A percentile compares a stretch with the other conserved stretches of the same genome.
These are phyloP conservation scores for Globisporangium irregulare DNA, from an alignment of 352 stramenopile species.

Conservation along the genomic window DNA sequence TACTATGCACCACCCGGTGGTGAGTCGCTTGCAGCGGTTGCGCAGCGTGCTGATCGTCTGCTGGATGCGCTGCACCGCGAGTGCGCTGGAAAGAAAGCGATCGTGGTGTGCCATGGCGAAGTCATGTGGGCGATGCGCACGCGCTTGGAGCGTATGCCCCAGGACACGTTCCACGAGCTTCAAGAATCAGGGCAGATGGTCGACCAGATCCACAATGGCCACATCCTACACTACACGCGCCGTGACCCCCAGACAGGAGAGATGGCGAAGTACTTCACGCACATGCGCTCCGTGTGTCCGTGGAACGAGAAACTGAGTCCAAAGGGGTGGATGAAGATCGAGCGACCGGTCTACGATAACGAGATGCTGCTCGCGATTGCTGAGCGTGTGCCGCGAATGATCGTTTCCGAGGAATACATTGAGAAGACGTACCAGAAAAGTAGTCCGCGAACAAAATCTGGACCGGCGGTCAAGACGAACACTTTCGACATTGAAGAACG, in stretches of 20 bases:
- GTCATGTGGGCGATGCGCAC: constrained; percentile 90
- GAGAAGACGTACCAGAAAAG: constrained; percentile 76
- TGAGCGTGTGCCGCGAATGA: constrained; percentile 83
- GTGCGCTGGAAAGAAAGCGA: constrained; percentile 69
- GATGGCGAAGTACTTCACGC: constrained; percentile 84
- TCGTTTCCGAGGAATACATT: constrained; percentile 87
- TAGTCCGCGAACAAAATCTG: constrained; percentile 13
- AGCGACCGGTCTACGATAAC: constrained; percentile 87
- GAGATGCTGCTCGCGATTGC: constrained; percentile 82
- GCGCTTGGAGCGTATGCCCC: constrained; percentile 83
- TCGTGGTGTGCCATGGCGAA: constrained; percentile 87
- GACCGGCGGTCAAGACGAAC: constrained; percentile 19
- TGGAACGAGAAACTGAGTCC: constrained; percentile 89
- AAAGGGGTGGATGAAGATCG: constrained; percentile 88
- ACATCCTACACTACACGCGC: constrained; percentile 87
- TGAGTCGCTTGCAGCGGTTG: constrained; percentile 79
- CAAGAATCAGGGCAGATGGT: constrained; percentile 84
- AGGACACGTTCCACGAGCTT: constrained; percentile 85
- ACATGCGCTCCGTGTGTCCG: constrained; percentile 87
- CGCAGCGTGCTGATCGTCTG: constrained; percentile 77
- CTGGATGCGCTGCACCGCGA: constrained; percentile 80
- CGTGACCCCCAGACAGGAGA: constrained; percentile 65
- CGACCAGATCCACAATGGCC: constrained; percentile 88
- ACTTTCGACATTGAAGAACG: constrained; percentile 6
- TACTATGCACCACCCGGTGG: constrained; percentile 85